Conservation (phyloP, 2,329 filamentous ascomycete species). For the Penicillium occitanis region DNA sequence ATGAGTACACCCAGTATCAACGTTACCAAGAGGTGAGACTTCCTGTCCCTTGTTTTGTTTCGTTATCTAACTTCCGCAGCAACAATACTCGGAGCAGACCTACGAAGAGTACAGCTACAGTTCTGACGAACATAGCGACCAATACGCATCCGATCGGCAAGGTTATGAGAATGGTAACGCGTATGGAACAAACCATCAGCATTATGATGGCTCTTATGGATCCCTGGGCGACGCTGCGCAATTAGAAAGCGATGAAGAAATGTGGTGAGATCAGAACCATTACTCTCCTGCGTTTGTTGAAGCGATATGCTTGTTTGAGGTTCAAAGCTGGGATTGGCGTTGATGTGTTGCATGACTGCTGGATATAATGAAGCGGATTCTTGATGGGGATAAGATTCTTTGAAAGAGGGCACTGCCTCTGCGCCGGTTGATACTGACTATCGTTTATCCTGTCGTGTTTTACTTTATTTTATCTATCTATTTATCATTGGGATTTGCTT, state of each 20-base stretch:
- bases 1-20: conserved; percentile 48
- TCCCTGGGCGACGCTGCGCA: conserved; percentile 44
- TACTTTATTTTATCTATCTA: conserved; percentile 3
- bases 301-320: too few relatives aligned
- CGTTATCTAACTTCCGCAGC: conserved; percentile 24
- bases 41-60: background rate
- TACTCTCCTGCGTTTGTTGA: too few relatives aligned
- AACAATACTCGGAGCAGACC: conserved; percentile 43
- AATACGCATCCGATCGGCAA: conserved; percentile 40
- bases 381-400: background rate
- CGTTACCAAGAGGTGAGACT: conserved; percentile 48
- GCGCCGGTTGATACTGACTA: background rate
- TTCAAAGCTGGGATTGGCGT: conserved; percentile 25
- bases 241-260: conserved; percentile 46
- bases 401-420: background rate
- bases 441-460: background rate
- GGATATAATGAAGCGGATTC: background rate
- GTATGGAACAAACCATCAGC: conserved; percentile 34
- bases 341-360: conserved; percentile 29
- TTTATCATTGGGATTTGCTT: conserved; percentile 16
- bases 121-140: conserved; percentile 37
- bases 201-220: conserved; percentile 38
- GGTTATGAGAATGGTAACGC: conserved; percentile 40
- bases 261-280: conserved; percentile 45
- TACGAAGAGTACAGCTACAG: conserved; percentile 56